Evolutionary conservation across 176 grass and related monocot genomes (phyloP), one percentile per base, ranked within the genome.

Genomic region (Otatea glauca): DNA sequence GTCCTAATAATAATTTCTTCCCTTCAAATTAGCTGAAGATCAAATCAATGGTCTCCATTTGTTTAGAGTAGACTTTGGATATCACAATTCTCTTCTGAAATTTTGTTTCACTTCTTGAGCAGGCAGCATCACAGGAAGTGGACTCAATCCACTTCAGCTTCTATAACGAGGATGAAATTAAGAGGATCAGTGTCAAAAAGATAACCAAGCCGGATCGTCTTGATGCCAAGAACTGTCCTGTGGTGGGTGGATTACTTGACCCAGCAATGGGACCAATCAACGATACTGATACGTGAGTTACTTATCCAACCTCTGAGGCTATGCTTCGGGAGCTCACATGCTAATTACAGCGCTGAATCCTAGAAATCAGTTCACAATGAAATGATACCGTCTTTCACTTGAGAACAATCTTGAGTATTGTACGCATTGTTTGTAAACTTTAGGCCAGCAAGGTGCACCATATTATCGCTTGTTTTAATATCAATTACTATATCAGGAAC

Each of bases 141-240:
- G 81, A 89, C 51, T 95, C 93, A n/a, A 71, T 98, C 32, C 89
- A 85, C 72, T 95, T 98, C 76, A 82, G 88, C 53, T 98, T 95
- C 88, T 98, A 95, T 17, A 84, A 47, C 5, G 50, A 87, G 14
- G 89, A 95, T 5, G 93, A 95, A 51, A 51, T 95, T 70, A 81
- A 72, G 58, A 87, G 47, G 64, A 73, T 98, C 13, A 98, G 96
- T 43, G 91, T 98, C 21, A 90, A 94, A 70, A 83, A 83, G 87
- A 85, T 98, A 55, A 95, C 89, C 24, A 95, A 84, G 70, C 4
- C 83, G 1, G 89, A 94, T 35, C 70, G 94, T 56, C 83, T 92
- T 61, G 96, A 98, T 68, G 29, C 68, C 44, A 98, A 95, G 86
- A 70, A 81, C 51, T 53, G 32, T 54, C 87, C 96, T 63, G 83